phyloP scores from a whole-genome alignment of 495 filamentous ascomycete species.

The Alectoria sarmentosa region DNA sequence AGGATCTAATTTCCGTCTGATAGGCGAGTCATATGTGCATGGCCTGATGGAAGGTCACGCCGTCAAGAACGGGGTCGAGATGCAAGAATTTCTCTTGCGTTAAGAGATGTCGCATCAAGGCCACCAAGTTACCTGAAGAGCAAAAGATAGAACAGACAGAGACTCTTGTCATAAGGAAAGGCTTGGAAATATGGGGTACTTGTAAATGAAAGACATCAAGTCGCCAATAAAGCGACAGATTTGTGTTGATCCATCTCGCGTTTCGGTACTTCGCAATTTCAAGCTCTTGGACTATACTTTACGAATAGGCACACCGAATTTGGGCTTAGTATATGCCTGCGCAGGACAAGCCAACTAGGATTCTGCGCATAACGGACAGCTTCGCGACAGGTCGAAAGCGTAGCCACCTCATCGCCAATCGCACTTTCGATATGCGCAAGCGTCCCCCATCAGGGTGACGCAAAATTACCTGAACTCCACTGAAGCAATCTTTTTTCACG shows the following conservation, averaged over 20 bases:
- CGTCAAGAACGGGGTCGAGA: neutral
- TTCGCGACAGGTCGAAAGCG: neutral
- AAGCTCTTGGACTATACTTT: neutral
- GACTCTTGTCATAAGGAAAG: too few relatives aligned
- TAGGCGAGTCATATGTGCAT: constrained; percentile 15
- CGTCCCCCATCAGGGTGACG: too few relatives aligned
- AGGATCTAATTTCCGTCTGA: neutral
- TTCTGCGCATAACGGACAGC: neutral
- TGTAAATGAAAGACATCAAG: too few relatives aligned
- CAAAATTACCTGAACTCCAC: neutral
- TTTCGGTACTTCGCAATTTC: neutral
- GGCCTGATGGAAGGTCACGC: constrained; percentile 13
- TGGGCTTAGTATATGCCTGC: neutral
- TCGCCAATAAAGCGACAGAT: neutral
- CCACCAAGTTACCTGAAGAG: neutral
- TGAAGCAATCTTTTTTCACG: neutral
- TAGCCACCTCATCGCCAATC: neutral
- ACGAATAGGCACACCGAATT: neutral
- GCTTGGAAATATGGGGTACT: neutral
- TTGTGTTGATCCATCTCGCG: neutral
- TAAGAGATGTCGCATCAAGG: neutral
- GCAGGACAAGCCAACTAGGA: neutral
- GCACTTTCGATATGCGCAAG: neutral
- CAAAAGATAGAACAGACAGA: neutral
- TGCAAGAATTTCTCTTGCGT: neutral